A percentile compares a stretch with the other conserved stretches of the same genome.
Conservation (phyloP, 2,329 filamentous ascomycete species). For the Pezicula rhizophila region DNA sequence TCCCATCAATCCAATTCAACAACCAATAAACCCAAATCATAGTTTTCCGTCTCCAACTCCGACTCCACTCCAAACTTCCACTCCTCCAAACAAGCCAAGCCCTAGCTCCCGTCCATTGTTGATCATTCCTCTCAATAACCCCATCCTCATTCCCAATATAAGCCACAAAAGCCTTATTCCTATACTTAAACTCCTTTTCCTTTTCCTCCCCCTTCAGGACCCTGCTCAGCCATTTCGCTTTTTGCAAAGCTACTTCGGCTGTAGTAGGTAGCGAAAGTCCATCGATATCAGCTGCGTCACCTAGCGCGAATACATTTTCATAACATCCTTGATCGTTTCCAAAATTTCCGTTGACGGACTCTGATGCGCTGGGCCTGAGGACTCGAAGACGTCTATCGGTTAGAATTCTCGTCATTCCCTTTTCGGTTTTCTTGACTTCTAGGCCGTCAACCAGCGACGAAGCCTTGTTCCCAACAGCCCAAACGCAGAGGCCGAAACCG, state of each 20-base stretch:
- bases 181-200: constrained; percentile 29
- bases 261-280: constrained; percentile 53
- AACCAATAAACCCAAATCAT: constrained; percentile 30
- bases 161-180: constrained; percentile 31
- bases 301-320: constrained; percentile 52
- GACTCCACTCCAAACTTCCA: constrained; percentile 30
- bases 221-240: constrained; percentile 61
- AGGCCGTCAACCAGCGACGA: constrained; percentile 43
- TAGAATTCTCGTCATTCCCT: constrained; percentile 49
- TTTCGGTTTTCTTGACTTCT: constrained; percentile 24
- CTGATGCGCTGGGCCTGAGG: constrained; percentile 33
- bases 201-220: background rate
- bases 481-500: constrained; percentile 57
- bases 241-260: constrained; percentile 68
- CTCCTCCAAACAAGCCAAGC: constrained; percentile 39
- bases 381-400: constrained; percentile 58
- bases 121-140: constrained; percentile 31
- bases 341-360: background rate
- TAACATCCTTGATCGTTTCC: constrained; percentile 31
- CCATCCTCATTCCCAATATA: constrained; percentile 37
- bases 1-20: constrained; percentile 27
- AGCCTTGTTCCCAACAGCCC: constrained; percentile 65
- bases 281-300: constrained; percentile 61
- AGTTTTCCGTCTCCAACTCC: constrained; percentile 26
- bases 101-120: constrained; percentile 32